Percentiles rank a stretch among this genome's conserved stretches.
Conservation (phyloP, 2,329 filamentous ascomycete species). For the Parafenestella ontariensis region DNA sequence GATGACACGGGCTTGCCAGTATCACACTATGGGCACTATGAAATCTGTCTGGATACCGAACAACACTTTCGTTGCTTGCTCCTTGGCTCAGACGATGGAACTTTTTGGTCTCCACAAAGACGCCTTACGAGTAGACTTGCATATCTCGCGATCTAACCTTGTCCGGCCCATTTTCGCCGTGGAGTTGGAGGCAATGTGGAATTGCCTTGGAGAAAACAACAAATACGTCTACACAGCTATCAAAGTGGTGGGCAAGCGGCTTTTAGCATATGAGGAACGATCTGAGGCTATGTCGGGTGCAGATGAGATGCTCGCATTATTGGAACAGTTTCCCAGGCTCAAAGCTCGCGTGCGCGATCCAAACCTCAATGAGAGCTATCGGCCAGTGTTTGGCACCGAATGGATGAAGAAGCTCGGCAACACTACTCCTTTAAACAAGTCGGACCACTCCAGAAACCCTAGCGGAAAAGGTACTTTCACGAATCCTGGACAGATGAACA, state of each 20-base stretch:
- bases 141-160: constrained; percentile 18
- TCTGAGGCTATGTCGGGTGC: not conserved
- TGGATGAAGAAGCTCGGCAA: constrained; percentile 4
- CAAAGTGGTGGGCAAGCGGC: constrained; percentile 11
- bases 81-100: constrained; percentile 25
- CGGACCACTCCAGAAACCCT: not conserved
- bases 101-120: constrained; percentile 28
- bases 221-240: constrained; percentile 29
- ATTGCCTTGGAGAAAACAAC: constrained; percentile 21
- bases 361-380: constrained; percentile 14
- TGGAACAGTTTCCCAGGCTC: constrained; percentile 9
- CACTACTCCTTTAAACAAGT: not conserved
- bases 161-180: constrained; percentile 18
- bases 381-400: constrained; percentile 12
- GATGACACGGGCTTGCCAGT: constrained; percentile 32
- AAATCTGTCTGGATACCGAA: constrained; percentile 20
- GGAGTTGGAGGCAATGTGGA: constrained; percentile 30
- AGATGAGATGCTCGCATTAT: constrained; percentile 8
- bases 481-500: not conserved
- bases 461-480: not conserved
- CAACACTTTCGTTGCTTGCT: constrained; percentile 29
- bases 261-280: constrained; percentile 1
- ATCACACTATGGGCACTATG: constrained; percentile 13
- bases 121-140: constrained; percentile 22
- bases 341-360: constrained; percentile 14